Base-by-base conservation (phyloP, 2,329 filamentous ascomycete genomes). In the Aspergillaceae sp. region DNA sequence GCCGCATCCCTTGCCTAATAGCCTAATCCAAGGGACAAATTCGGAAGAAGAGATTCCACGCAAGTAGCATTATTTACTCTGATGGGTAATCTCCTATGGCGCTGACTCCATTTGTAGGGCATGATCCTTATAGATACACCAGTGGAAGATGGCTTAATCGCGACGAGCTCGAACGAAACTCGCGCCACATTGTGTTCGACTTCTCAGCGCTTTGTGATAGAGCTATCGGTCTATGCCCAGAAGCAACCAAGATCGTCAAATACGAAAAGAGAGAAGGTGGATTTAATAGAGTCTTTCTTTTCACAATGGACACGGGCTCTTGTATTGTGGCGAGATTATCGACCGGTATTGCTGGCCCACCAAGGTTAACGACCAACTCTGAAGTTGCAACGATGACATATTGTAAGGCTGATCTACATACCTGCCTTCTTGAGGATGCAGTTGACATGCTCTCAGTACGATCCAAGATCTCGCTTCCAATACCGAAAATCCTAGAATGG, bases 381-480 rank as follows among this genome's bases (percentile, higher is more conserved):
- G 68, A 74, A 57, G 71, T 75, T 50, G 71, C 72, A 42, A 74
- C 70, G 0, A 71, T 74, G 40, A 56, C 57, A 49, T 74, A 68
- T 51, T 46, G 68, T 73, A 61, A 51, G 64, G 3, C 41, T 43
- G 7, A 47, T 19, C n/a, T 4, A 27, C 8, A 41, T 44, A n/a
- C 26, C 29, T 28, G 5, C 1, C n/a, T 19, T 40, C 4, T 42
- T 35, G 10, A 28, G 8, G 11, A 33, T 50, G n/a, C 34, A 35
- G 4, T 28, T 50, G 3, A 49, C 44, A 48, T 1, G 37, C 43
- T 50, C 7, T 42, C 32, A 59, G 56, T 61, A 46, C 44, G 48
- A 45, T 48, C 48, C 26, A 60, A 58, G 37, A 9, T 49, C 27
- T 56, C 54, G 8, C 51, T 61, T 45, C 53, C 55, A 9, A 53